phyloP scores from a whole-genome alignment of 1,139 yeast species.

The Lodderomyces metapsilosis region DNA sequence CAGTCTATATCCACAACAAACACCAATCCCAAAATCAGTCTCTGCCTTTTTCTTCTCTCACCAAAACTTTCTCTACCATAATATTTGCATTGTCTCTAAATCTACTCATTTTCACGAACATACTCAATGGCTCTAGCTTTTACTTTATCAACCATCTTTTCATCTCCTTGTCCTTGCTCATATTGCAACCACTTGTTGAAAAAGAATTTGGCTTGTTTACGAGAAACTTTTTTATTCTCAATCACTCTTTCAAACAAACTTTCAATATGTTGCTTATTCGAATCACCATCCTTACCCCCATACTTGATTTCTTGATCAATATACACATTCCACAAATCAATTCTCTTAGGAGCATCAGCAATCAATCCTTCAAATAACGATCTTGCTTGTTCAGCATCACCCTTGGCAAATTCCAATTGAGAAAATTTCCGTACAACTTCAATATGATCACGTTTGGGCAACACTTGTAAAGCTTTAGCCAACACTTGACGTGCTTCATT shows the following conservation, averaged over 20 bases:
- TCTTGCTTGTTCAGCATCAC: constrained; percentile 93
- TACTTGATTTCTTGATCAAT: constrained; percentile 87
- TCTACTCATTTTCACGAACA: constrained; percentile 26
- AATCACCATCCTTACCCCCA: constrained; percentile 22
- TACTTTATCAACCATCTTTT: constrained; percentile 74
- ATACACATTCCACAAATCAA: constrained; percentile 93
- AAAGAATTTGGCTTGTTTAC: constrained; percentile 93
- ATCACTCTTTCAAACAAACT: constrained; percentile 80
- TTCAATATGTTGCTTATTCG: constrained; percentile 62
- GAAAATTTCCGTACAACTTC: constrained; percentile 87
- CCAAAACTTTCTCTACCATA: too few species aligned
- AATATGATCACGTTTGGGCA: constrained; percentile 76
- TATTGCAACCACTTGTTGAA: constrained; percentile 87
- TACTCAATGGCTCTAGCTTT: constrained; percentile 90
- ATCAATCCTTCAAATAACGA: constrained; percentile 90
- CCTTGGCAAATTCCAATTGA: constrained; percentile 79
- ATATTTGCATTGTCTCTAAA: too few species aligned
- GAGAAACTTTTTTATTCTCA: constrained; percentile 60
- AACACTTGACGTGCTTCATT: constrained; percentile 52
- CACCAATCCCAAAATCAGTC: too few species aligned
- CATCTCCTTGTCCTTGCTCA: constrained; percentile 71
- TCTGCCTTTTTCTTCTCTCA: too few species aligned
- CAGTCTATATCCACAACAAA: too few species aligned
- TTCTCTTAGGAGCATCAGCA: constrained; percentile 86
- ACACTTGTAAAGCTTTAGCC: constrained; percentile 67